phyloP scores from a whole-genome alignment of 768 basidiomycete genomes.

The Tulasnella sp. region DNA sequence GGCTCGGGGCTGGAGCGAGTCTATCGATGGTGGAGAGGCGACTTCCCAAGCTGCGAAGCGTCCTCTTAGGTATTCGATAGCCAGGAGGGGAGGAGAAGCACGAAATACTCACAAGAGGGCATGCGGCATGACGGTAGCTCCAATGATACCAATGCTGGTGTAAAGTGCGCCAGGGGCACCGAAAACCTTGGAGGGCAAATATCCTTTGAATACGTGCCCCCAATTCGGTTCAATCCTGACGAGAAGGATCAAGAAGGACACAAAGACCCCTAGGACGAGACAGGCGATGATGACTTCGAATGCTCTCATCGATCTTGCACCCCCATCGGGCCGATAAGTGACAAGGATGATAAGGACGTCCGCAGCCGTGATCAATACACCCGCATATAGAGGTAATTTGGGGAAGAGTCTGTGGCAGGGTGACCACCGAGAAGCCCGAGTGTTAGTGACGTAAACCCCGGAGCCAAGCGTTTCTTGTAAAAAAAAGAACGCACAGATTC shows the following conservation, averaged over 20 bases:
- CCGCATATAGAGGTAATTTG: slow-evolving; percentile 35
- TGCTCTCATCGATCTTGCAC: slow-evolving; percentile 8
- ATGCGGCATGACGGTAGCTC: slow-evolving; percentile 47
- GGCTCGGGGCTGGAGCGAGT: neutral
- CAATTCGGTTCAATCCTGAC: slow-evolving; percentile 40
- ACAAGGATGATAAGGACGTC: slow-evolving; percentile 38
- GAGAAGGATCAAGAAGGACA: slow-evolving; percentile 42
- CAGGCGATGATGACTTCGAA: slow-evolving; percentile 25
- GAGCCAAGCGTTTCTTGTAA: neutral
- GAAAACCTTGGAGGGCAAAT: slow-evolving; percentile 35
- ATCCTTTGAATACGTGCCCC: slow-evolving; percentile 41
- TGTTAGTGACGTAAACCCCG: neutral
- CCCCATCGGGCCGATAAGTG: slow-evolving; percentile 26
- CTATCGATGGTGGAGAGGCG: slow-evolving; percentile 11
- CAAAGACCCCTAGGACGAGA: slow-evolving; percentile 38
- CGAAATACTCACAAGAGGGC: slow-evolving; percentile 35
- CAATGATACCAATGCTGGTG: slow-evolving; percentile 30
- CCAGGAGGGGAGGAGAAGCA: too few species aligned
- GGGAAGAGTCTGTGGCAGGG: slow-evolving; percentile 31
- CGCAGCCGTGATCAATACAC: slow-evolving; percentile 35
- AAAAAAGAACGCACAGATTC: slow-evolving; percentile 36
- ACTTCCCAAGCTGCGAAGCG: slow-evolving; percentile 15
- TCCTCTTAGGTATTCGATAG: neutral
- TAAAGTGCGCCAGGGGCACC: slow-evolving; percentile 28
- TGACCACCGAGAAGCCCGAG: neutral